Conservation (phyloP, 352 stramenopile species). For the Pythium sp. region DNA sequence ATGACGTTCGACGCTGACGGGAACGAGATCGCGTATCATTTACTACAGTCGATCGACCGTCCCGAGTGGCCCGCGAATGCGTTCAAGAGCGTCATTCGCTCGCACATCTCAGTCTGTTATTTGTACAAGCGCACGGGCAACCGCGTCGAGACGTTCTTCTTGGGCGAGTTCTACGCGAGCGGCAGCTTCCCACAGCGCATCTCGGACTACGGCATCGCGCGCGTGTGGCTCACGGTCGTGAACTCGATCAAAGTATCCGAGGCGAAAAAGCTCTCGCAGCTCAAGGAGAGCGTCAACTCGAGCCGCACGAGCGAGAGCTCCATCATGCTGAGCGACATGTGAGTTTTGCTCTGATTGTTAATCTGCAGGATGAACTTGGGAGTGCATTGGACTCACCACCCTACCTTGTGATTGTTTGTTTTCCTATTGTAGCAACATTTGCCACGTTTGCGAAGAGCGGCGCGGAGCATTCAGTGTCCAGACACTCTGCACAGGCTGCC, state of each 20-base stretch:
- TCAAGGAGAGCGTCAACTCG: constrained; percentile 14
- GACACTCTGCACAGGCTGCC: constrained; percentile 25
- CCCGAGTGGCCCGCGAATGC: constrained; percentile 26
- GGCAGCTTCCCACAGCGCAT: constrained; percentile 28
- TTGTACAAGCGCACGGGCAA: constrained; percentile 22
- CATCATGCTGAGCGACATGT: not conserved
- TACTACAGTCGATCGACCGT: constrained; percentile 41
- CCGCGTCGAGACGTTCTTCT: constrained; percentile 31
- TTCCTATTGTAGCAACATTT: constrained; percentile 20
- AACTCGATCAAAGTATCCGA: constrained; percentile 26
- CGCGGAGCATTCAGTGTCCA: not conserved
- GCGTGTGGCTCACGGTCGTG: constrained; percentile 33
- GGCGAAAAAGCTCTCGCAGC: constrained; percentile 7
- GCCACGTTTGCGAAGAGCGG: constrained; percentile 9
- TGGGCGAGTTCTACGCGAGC: constrained; percentile 30
- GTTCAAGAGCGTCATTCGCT: constrained; percentile 27
- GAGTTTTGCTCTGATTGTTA: not conserved
- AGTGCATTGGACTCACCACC: not conserved
- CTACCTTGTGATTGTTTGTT: not conserved
- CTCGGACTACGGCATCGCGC: constrained; percentile 30
- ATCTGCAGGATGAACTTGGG: not conserved
- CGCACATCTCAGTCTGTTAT: constrained; percentile 32
- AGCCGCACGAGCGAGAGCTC: not conserved
- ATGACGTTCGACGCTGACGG: constrained; percentile 28
- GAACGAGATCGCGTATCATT: constrained; percentile 38